Base-by-base conservation (phyloP, 225 moss, liverwort and hornwort species). In the Neckera pumila region DNA sequence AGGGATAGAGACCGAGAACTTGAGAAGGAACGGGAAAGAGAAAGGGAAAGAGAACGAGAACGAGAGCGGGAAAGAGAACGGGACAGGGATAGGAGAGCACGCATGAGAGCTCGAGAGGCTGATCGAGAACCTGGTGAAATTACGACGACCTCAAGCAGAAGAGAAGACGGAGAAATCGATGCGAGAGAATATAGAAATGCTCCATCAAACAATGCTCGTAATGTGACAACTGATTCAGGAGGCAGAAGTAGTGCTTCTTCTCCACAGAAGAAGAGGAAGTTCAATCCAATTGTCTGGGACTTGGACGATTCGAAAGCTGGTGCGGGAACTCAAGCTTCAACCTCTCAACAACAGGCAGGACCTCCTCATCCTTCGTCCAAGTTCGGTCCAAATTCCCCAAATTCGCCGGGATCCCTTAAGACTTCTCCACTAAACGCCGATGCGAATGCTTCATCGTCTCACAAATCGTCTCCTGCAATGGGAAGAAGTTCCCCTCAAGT, bases 221-320 rank as follows among this genome's bases (percentile, higher is more conserved):
- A 82, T 81, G 85, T 79, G 79, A 79, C 82, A 36, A 49, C 51
- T 31, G 96, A 96, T 61, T 42, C 90, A 54, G 91, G 92, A 89
- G 72, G 89, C 62, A 92, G 89, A 82, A 89, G 89, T 76, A 90
- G 54, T 63, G 53, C 85, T 43, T 85, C 92, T 79, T 95, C 97
- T 78, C 94, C 91, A 42, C 93, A 94, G 38, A 96, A 92, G 89
- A 99, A 96, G 85, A 96, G 97, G 61, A 99, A 97, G 91, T 96
- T 96, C 87, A 95, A 94, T 84, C 96, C 96, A n/a, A 99, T 99
- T 71, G 99, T 97, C 59, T 99, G 97, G 99, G 97, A 99, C 87
- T 92, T 96, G 53, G 97, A 99, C 85, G 97, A 99, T 67, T 93
- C 95, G 63, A 95, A 95, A 89, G 86, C 81, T 86, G 93, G 91